These are phyloP conservation scores for Daedaleopsis sinensis DNA, from an alignment of 768 basidiomycete genomes.

Conservation along the genomic window DNA sequence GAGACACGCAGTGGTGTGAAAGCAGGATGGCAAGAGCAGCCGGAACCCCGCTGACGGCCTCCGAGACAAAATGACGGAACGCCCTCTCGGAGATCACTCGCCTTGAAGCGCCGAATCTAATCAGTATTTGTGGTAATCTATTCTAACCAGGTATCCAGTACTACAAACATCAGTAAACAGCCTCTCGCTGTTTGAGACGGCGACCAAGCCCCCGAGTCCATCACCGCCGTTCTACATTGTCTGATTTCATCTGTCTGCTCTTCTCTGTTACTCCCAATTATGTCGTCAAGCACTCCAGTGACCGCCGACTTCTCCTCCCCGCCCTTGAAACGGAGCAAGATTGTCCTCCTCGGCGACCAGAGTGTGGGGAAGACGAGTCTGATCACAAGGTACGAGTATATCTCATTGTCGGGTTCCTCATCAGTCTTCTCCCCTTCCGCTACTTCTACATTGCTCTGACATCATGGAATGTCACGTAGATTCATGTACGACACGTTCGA, in stretches of 20 bases:
- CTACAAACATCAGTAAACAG: slow-evolving; percentile 17
- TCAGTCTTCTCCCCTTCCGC: background rate
- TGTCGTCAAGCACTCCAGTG: slow-evolving; percentile 60
- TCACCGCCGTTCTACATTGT: slow-evolving; percentile 1
- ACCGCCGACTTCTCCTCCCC: slow-evolving; percentile 86
- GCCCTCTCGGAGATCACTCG: background rate
- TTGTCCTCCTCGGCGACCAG: slow-evolving; percentile 95
- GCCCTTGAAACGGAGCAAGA: slow-evolving; percentile 93
- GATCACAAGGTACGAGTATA: slow-evolving; percentile 78
- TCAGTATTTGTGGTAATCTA: slow-evolving; percentile 11
- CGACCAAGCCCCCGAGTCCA: slow-evolving; percentile 10
- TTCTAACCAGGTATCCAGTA: slow-evolving; percentile 12
- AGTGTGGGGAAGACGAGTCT: slow-evolving; percentile 98
- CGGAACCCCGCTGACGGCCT: background rate
- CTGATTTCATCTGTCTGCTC: background rate
- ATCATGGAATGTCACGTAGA: slow-evolving; percentile 40
- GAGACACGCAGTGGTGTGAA: background rate
- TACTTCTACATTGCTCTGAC: background rate
- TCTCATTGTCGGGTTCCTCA: background rate
- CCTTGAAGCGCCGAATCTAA: background rate
- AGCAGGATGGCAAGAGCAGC: background rate
- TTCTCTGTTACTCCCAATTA: slow-evolving; percentile 29
- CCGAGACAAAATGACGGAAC: slow-evolving; percentile 17
- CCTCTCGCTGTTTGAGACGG: slow-evolving; percentile 19
- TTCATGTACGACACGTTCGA: slow-evolving; percentile 99